These are phyloP conservation scores for Termitomyces sp. DNA, from an alignment of 768 basidiomycete genomes.

Conservation along the genomic window DNA sequence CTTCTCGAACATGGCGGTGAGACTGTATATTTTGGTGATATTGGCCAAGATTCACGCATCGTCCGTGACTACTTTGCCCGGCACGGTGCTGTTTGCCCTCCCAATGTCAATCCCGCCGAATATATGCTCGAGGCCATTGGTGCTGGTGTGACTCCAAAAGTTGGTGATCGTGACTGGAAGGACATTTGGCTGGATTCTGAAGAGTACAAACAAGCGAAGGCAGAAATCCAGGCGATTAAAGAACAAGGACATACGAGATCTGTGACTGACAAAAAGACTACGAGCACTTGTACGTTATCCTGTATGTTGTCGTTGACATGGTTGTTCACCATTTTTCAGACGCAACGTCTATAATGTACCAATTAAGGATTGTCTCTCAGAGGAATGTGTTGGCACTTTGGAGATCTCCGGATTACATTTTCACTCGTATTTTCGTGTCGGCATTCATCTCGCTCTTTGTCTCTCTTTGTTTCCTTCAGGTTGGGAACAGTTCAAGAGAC, in stretches of 20 bases:
- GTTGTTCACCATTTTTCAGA: constrained; percentile 35
- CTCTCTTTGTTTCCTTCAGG: constrained; percentile 75
- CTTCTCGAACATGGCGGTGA: constrained; percentile 76
- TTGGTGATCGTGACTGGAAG: constrained; percentile 83
- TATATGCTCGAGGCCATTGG: constrained; percentile 87
- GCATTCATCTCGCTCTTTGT: constrained; percentile 67
- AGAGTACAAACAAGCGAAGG: constrained; percentile 41
- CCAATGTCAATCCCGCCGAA: constrained; percentile 76
- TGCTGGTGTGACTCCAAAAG: constrained; percentile 68
- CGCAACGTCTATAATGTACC: constrained; percentile 73
- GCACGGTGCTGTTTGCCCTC: constrained; percentile 71
- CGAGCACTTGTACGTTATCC: constrained; percentile 43
- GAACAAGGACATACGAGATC: constrained; percentile 40
- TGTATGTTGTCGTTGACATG: neutral
- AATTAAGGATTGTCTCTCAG: constrained; percentile 62
- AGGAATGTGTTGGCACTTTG: constrained; percentile 73
- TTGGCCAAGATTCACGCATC: constrained; percentile 67
- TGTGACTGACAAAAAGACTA: constrained; percentile 32
- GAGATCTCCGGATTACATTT: constrained; percentile 84
- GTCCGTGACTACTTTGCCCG: constrained; percentile 75
- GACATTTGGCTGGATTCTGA: constrained; percentile 78
- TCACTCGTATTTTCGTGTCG: constrained; percentile 77
- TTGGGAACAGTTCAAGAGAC: constrained; percentile 61
- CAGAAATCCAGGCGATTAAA: constrained; percentile 48
- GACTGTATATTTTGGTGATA: constrained; percentile 92